Conservation (phyloP, 139 green algal species). For the Edaphochlamys debaryana region DNA sequence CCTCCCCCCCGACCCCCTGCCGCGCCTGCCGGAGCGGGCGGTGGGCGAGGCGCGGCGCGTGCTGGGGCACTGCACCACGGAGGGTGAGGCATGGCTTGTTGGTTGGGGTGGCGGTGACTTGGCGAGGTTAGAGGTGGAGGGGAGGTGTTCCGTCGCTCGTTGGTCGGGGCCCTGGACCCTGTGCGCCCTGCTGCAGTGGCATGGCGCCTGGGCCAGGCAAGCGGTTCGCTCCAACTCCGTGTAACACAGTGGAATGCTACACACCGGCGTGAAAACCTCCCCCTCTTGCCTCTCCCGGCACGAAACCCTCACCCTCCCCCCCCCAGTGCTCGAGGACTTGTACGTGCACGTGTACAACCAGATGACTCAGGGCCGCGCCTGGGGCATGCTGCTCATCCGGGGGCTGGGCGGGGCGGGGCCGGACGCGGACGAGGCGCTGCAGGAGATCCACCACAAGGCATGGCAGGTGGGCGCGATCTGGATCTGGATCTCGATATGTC, state of each 20-base stretch:
- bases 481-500: too few species aligned
- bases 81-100: too few species aligned
- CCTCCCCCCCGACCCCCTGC: background rate
- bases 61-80: slow-evolving; percentile 12
- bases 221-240: too few species aligned
- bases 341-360: slow-evolving; percentile 28
- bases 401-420: background rate
- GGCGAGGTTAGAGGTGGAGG: too few species aligned
- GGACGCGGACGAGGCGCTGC: slow-evolving; percentile 15
- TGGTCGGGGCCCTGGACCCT: too few species aligned
- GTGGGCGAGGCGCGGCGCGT: slow-evolving; percentile 26
- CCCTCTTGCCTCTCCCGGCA: background rate
- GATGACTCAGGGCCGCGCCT: slow-evolving; percentile 23
- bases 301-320: background rate
- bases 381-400: slow-evolving; percentile 6
- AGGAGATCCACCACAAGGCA: slow-evolving; percentile 19
- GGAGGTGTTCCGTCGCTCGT: too few species aligned
- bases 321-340: slow-evolving; percentile 33
- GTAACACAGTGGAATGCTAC: too few species aligned
- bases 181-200: too few species aligned
- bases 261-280: too few species aligned
- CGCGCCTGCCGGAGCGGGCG: background rate
- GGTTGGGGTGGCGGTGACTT: too few species aligned
- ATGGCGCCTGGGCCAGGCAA: too few species aligned
- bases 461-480: slow-evolving; percentile 11